Evolutionary conservation across 768 basidiomycete genomes (phyloP), one percentile per base, ranked within the genome.

Genomic region (Pulveroboletus sp.): DNA sequence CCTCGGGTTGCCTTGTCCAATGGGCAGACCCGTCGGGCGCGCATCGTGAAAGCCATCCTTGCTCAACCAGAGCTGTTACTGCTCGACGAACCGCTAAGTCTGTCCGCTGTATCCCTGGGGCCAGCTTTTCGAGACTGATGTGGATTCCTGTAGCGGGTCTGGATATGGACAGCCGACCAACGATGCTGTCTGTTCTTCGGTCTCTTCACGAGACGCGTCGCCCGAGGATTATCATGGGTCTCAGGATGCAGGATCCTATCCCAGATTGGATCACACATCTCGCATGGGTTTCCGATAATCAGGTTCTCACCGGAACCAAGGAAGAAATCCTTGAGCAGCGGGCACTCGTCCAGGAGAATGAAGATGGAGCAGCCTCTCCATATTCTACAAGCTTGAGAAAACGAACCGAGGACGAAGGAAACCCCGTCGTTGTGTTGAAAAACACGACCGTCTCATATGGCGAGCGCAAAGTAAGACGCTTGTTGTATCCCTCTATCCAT

Each of bases 1-100:
- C 95, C 95, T 0, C 63, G 90, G 5, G 75, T 97, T 8, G 90
- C 90, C 0, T 65, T 98, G 43, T 90, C 87, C 53, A 95, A 94
- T 59, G 95, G 95, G 0, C 94, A 99, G 72, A 97, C 86, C 25
- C 72, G 94, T 33, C 72, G 91, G 16, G 93, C 93, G 6, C 73
- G 94, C 38, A 88, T 99, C 40, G 75, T 89, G 9, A 81, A 84
- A 54, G 88, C 89, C 0, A 66, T 97, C 9, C 62, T 97, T 27
- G 71, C 67, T 16, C 74, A 78, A 38, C 91, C 93, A 0, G 77
- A 84, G 51, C 62, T 97, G 17, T 63, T 97, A 20, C 67, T 98
- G 7, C 74, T 97, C n/a, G 94, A 97, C 52, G 95, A 98, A 65
- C 94, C 94, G 1, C 72, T 93, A 32, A 91, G 91, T 92, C 55